Percentiles rank a stretch among this genome's conserved stretches.
Conservation (phyloP, 148 eudicot species). For the Silene uniflora region DNA sequence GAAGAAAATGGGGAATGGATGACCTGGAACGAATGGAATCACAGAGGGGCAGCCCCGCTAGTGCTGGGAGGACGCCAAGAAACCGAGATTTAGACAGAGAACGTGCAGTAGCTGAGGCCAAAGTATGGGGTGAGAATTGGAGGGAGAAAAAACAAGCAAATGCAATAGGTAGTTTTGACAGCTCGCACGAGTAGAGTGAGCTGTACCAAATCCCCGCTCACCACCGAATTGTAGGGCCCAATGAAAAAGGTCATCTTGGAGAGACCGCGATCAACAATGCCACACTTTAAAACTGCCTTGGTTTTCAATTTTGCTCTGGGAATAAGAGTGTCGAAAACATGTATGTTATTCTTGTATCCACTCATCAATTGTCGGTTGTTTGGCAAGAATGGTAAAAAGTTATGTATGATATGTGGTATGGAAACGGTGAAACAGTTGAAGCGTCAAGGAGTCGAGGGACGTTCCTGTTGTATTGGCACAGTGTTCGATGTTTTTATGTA, state of each 20-base stretch:
- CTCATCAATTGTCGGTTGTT: conserved; percentile 11
- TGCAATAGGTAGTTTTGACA: conserved; percentile 65
- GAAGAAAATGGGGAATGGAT: conserved; percentile 61
- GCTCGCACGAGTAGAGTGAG: conserved; percentile 41
- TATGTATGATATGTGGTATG: conserved; percentile 28
- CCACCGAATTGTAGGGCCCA: not conserved
- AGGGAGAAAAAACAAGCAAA: conserved; percentile 67
- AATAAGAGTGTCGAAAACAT: conserved; percentile 19
- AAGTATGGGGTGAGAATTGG: conserved; percentile 96
- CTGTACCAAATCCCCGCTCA: not conserved
- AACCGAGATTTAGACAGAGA: conserved; percentile 75
- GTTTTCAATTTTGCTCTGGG: conserved; percentile 21
- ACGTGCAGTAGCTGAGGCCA: conserved; percentile 93
- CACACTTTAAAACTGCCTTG: conserved; percentile 24
- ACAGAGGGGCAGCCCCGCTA: conserved; percentile 65
- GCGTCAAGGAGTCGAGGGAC: conserved; percentile 9
- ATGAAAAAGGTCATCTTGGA: conserved; percentile 4
- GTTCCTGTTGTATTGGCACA: not conserved
- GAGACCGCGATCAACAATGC: not conserved
- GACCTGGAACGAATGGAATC: conserved; percentile 51
- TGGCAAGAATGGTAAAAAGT: conserved; percentile 22
- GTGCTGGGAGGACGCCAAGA: conserved; percentile 63
- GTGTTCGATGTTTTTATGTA: conserved; percentile 25
- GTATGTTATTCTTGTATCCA: conserved; percentile 20
- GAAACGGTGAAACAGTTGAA: conserved; percentile 19